Evolutionary conservation across 1,139 yeast genomes (phyloP).

Genomic region (Saccharomyces hybrid): DNA sequence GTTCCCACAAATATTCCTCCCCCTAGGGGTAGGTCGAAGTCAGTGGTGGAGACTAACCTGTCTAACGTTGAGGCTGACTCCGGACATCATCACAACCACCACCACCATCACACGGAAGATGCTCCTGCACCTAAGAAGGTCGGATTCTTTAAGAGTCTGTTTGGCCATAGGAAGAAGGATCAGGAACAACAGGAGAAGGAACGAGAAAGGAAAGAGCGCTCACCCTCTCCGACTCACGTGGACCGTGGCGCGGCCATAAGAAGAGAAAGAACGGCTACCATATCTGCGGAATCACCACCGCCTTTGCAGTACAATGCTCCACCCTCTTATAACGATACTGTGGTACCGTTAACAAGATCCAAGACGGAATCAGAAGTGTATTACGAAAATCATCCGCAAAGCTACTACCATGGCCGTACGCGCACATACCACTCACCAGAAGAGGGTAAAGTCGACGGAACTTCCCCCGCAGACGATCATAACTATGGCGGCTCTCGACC

Average conservation of each 20-base stretch:
- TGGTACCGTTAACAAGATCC: slow-evolving; percentile 5
- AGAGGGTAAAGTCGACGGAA: slow-evolving; percentile 2
- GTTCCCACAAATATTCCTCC: neutral
- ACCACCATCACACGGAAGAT: slow-evolving; percentile 7
- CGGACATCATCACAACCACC: neutral
- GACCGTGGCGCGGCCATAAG: neutral
- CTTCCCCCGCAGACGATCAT: slow-evolving; percentile 11
- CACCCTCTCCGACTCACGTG: neutral
- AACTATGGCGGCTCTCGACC: neutral
- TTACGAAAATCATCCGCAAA: slow-evolving; percentile 10
- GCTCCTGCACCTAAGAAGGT: slow-evolving; percentile 20
- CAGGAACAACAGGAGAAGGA: neutral
- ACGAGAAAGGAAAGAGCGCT: slow-evolving; percentile 3
- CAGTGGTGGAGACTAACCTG: slow-evolving; percentile 1
- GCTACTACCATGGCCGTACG: slow-evolving; percentile 3
- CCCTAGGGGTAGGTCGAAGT: slow-evolving; percentile 3
- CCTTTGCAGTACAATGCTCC: neutral
- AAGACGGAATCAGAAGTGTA: slow-evolving; percentile 12
- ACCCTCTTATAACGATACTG: slow-evolving; percentile 4
- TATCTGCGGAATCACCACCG: neutral
- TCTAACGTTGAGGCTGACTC: neutral
- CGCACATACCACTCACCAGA: neutral
- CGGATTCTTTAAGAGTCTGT: slow-evolving; percentile 34
- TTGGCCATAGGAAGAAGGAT: slow-evolving; percentile 30
- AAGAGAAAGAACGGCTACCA: neutral